A percentile compares a stretch with the other conserved stretches of the same genome.
Evolutionary conservation across 495 filamentous ascomycete genomes (phyloP).

Genomic region (Penicillium goetzii): DNA sequence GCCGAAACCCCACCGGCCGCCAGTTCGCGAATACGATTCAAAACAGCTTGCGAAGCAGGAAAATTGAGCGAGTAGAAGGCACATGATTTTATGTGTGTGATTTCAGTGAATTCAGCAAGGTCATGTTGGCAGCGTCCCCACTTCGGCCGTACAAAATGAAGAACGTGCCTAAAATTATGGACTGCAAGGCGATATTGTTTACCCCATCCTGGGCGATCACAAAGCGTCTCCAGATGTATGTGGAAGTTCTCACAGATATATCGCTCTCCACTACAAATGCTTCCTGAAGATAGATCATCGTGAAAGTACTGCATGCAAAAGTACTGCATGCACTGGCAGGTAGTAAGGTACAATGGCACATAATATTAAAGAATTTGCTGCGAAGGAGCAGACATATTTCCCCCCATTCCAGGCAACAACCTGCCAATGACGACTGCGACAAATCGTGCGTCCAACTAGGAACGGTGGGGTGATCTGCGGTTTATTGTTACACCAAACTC

Average conservation of each 20-base stretch:
- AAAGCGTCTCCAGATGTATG: neutral
- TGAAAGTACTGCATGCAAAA: neutral
- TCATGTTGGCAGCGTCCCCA: no score
- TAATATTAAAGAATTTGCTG: neutral
- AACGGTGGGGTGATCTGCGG: neutral
- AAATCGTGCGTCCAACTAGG: neutral
- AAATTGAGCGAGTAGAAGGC: no score
- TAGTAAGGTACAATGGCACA: neutral
- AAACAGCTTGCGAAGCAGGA: no score
- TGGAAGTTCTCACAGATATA: neutral
- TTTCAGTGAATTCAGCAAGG: no score
- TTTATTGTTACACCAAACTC: neutral
- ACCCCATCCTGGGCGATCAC: neutral
- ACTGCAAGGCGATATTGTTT: no score
- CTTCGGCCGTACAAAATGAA: no score
- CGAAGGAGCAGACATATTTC: neutral
- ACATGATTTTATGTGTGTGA: no score
- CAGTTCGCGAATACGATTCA: no score
- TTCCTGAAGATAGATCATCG: neutral
- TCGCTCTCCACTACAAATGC: neutral
- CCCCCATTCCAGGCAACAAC: neutral
- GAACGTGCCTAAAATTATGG: no score
- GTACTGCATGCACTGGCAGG: neutral
- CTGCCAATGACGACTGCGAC: neutral
- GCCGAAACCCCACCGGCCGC: no score